Conservation (phyloP, 2,329 filamentous ascomycete genomes). For the Diplodia sapinea region DNA sequence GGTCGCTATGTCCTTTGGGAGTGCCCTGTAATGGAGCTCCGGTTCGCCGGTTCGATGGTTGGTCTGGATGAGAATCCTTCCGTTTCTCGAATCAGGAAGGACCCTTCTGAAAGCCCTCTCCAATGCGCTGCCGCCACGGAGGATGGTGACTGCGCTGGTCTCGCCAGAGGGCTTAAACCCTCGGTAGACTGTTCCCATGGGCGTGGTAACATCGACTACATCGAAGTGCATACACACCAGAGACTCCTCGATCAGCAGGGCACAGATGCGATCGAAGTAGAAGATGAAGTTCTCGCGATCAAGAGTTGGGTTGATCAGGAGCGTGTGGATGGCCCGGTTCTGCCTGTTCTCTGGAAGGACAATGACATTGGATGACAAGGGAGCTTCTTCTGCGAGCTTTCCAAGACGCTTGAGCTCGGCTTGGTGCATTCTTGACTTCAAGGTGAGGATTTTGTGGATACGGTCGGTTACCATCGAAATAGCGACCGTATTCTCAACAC, state of each 20-base stretch:
- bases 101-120: constrained; percentile 88
- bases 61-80: constrained; percentile 88
- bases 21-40: constrained; percentile 85
- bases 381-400: constrained; percentile 70
- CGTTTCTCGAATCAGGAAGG: constrained; percentile 89
- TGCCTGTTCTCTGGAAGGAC: constrained; percentile 79
- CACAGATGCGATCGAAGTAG: constrained; percentile 89
- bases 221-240: constrained; percentile 66
- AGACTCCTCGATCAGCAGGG: constrained; percentile 76
- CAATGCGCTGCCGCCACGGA: constrained; percentile 86
- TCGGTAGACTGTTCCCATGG: constrained; percentile 70
- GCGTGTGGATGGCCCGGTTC: constrained; percentile 85
- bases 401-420: constrained; percentile 79
- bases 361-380: constrained; percentile 76
- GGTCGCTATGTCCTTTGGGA: constrained; percentile 71
- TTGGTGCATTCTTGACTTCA: constrained; percentile 85
- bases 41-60: constrained; percentile 75
- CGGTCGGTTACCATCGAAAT: constrained; percentile 96
- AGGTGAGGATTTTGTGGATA: constrained; percentile 82
- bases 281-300: constrained; percentile 92
- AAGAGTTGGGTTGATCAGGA: constrained; percentile 81
- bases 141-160: constrained; percentile 79
- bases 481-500: constrained; percentile 92
- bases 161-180: constrained; percentile 75
- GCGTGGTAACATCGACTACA: constrained; percentile 69